Percentiles rank a stretch among this genome's conserved stretches.
Conservation (phyloP, 306 rosid genomes). For the Psophocarpus tetragonolobus region DNA sequence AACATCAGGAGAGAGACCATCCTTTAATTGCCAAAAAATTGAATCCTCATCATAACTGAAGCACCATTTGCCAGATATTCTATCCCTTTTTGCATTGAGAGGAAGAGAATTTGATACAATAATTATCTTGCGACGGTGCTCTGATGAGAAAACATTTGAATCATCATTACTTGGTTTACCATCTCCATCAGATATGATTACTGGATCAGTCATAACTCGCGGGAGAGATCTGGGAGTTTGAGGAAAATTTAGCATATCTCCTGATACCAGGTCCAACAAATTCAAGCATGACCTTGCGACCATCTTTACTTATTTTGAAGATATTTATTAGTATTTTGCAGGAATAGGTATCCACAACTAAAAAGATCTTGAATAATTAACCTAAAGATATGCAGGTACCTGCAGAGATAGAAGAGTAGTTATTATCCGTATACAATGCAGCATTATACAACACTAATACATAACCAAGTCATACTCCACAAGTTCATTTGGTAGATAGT, state of each 20-base stretch:
- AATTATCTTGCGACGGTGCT: conserved; percentile 46
- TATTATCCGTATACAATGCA: conserved; percentile 6
- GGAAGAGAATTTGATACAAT: conserved; percentile 79
- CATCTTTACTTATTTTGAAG: conserved; percentile 47
- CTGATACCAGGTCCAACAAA: conserved; percentile 65
- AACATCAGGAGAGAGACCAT: conserved; percentile 57
- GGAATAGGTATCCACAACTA: conserved; percentile 10
- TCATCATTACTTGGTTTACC: conserved; percentile 38
- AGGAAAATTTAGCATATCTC: conserved; percentile 58
- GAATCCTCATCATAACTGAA: conserved; percentile 79
- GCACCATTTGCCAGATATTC: conserved; percentile 58
- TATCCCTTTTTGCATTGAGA: conserved; percentile 61
- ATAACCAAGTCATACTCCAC: background rate
- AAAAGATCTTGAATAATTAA: background rate
- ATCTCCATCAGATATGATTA: conserved; percentile 52
- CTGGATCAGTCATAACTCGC: conserved; percentile 55
- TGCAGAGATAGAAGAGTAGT: conserved; percentile 30
- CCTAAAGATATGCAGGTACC: conserved; percentile 31
- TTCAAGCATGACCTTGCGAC: conserved; percentile 57
- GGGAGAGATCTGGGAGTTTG: conserved; percentile 60
- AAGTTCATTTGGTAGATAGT: conserved; percentile 3
- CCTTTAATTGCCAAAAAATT: conserved; percentile 60
- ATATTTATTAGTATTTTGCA: background rate
- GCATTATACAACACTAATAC: background rate
- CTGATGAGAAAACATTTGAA: conserved; percentile 37